Conservation (phyloP, 352 stramenopile genomes). For the Phytophthora idaei region DNA sequence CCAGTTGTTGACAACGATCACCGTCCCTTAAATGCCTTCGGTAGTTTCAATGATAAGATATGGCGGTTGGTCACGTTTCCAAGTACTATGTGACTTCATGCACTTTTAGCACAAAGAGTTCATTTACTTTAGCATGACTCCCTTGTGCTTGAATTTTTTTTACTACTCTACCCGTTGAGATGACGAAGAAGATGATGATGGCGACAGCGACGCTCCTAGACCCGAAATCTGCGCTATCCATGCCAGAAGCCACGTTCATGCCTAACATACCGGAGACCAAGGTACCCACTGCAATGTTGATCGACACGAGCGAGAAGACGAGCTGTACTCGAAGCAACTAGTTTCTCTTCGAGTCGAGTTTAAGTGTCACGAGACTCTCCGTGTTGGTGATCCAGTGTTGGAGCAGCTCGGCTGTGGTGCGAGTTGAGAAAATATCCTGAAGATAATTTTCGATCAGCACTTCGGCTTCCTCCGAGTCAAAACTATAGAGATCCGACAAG, state of each 20-base stretch:
- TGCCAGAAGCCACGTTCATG: slow-evolving; percentile 69
- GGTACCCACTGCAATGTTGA: slow-evolving; percentile 69
- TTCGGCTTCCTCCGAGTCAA: slow-evolving; percentile 77
- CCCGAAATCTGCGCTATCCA: slow-evolving; percentile 47
- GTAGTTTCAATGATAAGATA: not conserved
- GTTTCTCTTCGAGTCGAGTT: slow-evolving; percentile 81
- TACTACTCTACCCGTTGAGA: slow-evolving; percentile 49
- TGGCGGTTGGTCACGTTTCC: not conserved
- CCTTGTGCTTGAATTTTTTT: slow-evolving; percentile 75
- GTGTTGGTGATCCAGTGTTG: slow-evolving; percentile 80
- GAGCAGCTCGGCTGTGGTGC: slow-evolving; percentile 69
- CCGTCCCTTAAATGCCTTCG: not conserved
- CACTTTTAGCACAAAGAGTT: not conserved
- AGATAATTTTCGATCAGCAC: slow-evolving; percentile 80
- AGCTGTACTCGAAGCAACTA: slow-evolving; percentile 76
- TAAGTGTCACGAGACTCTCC: slow-evolving; percentile 82
- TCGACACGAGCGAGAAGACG: slow-evolving; percentile 71
- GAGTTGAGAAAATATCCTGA: slow-evolving; percentile 82
- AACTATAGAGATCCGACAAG: slow-evolving; percentile 60
- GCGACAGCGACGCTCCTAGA: slow-evolving; percentile 63
- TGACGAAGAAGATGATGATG: slow-evolving; percentile 51
- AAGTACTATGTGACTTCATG: not conserved
- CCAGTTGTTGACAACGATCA: not conserved
- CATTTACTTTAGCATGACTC: slow-evolving; percentile 39
- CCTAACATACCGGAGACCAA: slow-evolving; percentile 72